These are phyloP conservation scores for Suhomyces coccinellae DNA, from an alignment of 1,139 yeast species.

Conservation along the genomic window DNA sequence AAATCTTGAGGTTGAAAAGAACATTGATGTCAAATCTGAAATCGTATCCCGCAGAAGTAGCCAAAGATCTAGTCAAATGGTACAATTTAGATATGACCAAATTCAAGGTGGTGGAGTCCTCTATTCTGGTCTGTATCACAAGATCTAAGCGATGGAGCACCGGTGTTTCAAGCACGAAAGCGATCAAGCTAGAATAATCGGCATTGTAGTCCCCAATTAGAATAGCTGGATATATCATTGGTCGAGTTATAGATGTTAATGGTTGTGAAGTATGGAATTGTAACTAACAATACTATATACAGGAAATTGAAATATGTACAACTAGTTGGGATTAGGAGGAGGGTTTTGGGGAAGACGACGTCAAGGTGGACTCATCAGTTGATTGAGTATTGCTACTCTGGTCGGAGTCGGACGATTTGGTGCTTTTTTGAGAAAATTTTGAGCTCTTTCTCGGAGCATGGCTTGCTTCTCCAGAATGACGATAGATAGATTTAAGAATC, in stretches of 20 bases:
- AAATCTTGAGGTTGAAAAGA: slow-evolving; percentile 24
- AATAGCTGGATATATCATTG: slow-evolving; percentile 21
- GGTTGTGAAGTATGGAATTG: not conserved
- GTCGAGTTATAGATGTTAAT: not conserved
- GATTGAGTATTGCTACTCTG: no score
- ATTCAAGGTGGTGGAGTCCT: slow-evolving; percentile 26
- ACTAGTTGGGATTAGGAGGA: not conserved
- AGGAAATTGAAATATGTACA: slow-evolving; percentile 1
- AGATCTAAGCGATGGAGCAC: slow-evolving; percentile 25
- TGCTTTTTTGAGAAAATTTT: no score
- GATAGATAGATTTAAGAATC: slow-evolving; percentile 12
- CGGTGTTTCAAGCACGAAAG: slow-evolving; percentile 15
- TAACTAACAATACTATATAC: slow-evolving; percentile 1
- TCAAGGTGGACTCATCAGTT: no score
- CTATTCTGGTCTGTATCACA: slow-evolving; percentile 21
- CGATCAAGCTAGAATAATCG: slow-evolving; percentile 28
- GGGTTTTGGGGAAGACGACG: no score
- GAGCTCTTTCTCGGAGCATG: no score
- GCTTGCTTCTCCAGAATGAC: slow-evolving; percentile 2
- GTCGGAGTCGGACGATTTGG: no score
- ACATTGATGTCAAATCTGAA: slow-evolving; percentile 35
- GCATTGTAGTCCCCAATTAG: slow-evolving; percentile 21
- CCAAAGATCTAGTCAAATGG: slow-evolving; percentile 23
- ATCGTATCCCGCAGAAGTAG: slow-evolving; percentile 23
- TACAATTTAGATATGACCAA: slow-evolving; percentile 30